Percentiles rank a stretch among this genome's conserved stretches.
These are phyloP conservation scores for Fragaria nilgerrensis DNA, from an alignment of 306 rosid species.

Conservation along the genomic window DNA sequence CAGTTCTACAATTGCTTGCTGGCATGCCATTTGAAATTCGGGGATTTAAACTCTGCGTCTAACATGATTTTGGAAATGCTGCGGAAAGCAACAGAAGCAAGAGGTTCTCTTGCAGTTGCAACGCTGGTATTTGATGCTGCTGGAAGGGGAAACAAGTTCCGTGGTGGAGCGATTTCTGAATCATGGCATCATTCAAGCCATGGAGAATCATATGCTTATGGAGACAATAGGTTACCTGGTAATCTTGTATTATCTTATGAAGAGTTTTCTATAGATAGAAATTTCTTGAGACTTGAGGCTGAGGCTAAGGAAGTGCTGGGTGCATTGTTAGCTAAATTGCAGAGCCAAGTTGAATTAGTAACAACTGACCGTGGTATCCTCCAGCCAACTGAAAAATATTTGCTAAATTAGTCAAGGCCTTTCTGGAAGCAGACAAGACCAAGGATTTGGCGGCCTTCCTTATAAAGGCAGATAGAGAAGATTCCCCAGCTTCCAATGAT, in stretches of 20 bases:
- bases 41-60: background rate
- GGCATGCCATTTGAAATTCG: slow-evolving; percentile 1
- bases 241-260: background rate
- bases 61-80: slow-evolving; percentile 1
- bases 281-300: slow-evolving; percentile 1
- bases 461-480: slow-evolving; percentile 1
- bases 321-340: background rate
- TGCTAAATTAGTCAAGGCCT: slow-evolving; percentile 3
- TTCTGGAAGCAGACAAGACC: slow-evolving; percentile 1
- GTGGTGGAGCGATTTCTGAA: background rate
- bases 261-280: slow-evolving; percentile 4
- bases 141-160: background rate
- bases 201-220: background rate
- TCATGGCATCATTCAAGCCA: background rate
- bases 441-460: slow-evolving; percentile 1
- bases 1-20: slow-evolving; percentile 9
- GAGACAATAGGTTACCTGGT: background rate
- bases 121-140: background rate
- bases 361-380: slow-evolving; percentile 10
- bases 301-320: slow-evolving; percentile 6
- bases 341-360: slow-evolving; percentile 7
- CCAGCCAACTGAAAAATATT: slow-evolving; percentile 11
- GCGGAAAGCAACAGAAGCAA: slow-evolving; percentile 1
- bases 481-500: slow-evolving; percentile 1
- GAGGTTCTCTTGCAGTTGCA: slow-evolving; percentile 5